Evolutionary conservation across 2,329 filamentous ascomycete species (phyloP).

Genomic region (Hypomyces perniciosus): DNA sequence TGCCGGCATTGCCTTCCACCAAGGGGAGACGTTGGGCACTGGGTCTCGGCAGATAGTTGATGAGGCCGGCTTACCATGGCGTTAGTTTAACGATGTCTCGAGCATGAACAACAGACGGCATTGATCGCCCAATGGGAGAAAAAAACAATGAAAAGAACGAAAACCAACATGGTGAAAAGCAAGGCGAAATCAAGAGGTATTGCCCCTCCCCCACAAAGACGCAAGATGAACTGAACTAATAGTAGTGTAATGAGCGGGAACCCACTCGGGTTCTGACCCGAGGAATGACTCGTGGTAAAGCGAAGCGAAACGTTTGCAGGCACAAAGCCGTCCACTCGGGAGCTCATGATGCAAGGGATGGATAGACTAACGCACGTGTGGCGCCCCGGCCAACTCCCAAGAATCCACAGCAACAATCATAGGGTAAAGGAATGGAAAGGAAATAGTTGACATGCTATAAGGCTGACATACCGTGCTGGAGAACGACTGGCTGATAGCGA

Average conservation of each 20-base stretch:
- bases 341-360: neutral
- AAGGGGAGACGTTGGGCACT: constrained; percentile 41
- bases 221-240: too few species aligned
- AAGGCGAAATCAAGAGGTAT: neutral
- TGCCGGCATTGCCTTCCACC: constrained; percentile 54
- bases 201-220: too few species aligned
- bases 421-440: neutral
- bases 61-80: constrained; percentile 16
- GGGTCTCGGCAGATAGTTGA: constrained; percentile 49
- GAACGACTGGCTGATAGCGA: constrained; percentile 38
- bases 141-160: neutral
- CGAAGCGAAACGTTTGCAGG: too few species aligned
- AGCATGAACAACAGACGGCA: neutral
- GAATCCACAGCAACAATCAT: neutral
- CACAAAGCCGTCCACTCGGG: neutral
- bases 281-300: neutral
- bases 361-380: too few species aligned
- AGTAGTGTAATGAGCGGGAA: neutral
- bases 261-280: too few species aligned
- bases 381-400: too few species aligned
- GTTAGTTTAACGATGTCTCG: neutral
- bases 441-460: neutral
- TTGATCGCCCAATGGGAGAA: neutral
- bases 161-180: neutral
- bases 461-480: constrained; percentile 39